Evolutionary conservation across 148 eudicot genomes (phyloP).

Genomic region (Dysphania ambrosioides): DNA sequence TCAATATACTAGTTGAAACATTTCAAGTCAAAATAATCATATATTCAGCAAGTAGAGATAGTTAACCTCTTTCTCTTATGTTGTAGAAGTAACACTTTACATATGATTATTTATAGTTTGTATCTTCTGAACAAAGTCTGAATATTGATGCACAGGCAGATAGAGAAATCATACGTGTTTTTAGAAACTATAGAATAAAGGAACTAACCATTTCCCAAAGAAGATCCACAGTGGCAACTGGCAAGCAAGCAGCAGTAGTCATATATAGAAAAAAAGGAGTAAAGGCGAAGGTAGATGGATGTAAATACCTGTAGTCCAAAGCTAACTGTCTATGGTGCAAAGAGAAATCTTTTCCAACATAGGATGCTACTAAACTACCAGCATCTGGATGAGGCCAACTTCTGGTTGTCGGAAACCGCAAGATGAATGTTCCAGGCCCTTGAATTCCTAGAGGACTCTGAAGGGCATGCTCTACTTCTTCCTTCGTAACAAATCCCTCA

Average conservation of each 20-base stretch:
- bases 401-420: constrained; percentile 90
- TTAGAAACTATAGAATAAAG: neutral
- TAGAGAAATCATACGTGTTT: no score
- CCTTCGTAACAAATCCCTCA: constrained; percentile 84
- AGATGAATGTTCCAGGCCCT: constrained; percentile 84
- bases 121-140: no score
- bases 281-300: neutral
- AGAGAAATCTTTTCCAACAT: constrained; percentile 64
- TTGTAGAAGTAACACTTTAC: no score
- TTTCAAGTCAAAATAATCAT: neutral
- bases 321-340: constrained; percentile 81
- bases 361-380: constrained; percentile 81
- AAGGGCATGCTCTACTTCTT: constrained; percentile 79
- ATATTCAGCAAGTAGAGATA: neutral
- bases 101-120: no score
- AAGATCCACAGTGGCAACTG: neutral
- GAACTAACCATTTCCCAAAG: neutral
- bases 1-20: neutral
- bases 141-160: no score
- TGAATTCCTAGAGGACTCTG: constrained; percentile 49
- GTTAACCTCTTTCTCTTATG: no score
- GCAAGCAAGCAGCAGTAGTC: constrained; percentile 1
- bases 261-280: neutral
- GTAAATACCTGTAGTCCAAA: constrained; percentile 61
- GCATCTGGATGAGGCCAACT: constrained; percentile 99